Conservation (phyloP, 306 rosid genomes). For the Glycine tomentella region DNA sequence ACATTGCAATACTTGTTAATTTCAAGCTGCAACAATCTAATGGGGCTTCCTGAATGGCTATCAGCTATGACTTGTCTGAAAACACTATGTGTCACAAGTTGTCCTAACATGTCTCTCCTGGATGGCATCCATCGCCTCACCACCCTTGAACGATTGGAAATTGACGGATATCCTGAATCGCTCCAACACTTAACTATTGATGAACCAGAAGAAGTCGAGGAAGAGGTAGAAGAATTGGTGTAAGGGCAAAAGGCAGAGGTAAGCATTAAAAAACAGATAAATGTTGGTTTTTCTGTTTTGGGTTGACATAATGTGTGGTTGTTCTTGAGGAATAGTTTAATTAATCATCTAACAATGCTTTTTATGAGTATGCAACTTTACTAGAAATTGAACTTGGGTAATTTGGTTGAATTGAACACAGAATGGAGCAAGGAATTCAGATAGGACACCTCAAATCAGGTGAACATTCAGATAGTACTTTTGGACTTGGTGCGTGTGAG, state of each 20-base stretch:
- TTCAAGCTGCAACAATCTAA: background rate
- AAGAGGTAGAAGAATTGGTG: conserved; percentile 3
- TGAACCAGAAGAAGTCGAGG: conserved; percentile 6
- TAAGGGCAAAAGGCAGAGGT: background rate
- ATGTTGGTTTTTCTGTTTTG: background rate
- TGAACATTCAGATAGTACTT: no score
- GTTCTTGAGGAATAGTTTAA: background rate
- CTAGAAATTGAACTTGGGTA: background rate
- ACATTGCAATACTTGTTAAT: background rate
- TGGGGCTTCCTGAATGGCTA: conserved; percentile 48
- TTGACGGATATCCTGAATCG: background rate
- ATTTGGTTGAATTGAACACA: background rate
- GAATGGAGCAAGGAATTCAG: background rate
- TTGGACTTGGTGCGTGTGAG: no score
- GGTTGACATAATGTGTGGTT: background rate
- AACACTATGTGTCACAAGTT: background rate
- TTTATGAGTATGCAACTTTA: background rate
- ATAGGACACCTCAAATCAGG: background rate
- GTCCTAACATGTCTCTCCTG: conserved; percentile 41
- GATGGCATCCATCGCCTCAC: background rate
- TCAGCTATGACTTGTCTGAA: conserved; percentile 10
- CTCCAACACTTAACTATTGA: background rate
- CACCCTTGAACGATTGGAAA: background rate
- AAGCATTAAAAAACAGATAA: background rate
- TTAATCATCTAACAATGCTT: background rate